Evolutionary conservation across 1,139 yeast species (phyloP).

Genomic region (Suhomyces bolitotheri): DNA sequence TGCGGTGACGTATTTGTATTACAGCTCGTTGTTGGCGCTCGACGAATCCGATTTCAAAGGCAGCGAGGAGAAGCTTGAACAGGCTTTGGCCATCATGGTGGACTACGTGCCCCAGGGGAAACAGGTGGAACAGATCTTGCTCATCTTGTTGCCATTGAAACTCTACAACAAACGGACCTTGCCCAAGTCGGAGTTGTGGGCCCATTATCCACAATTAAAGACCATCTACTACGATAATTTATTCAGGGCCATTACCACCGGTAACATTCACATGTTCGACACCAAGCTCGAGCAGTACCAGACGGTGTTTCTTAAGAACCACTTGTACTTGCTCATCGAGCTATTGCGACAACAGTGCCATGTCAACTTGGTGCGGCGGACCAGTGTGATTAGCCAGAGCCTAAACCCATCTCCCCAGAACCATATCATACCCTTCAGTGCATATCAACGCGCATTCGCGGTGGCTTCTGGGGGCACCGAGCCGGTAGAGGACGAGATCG

Average conservation of each 20-base stretch:
- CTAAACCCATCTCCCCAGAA: constrained; percentile 24
- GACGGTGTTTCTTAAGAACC: constrained; percentile 53
- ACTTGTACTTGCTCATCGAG: constrained; percentile 64
- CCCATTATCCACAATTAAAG: constrained; percentile 42
- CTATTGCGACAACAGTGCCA: constrained; percentile 53
- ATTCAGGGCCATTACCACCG: constrained; percentile 50
- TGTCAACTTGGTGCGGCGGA: constrained; percentile 52
- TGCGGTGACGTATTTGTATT: constrained; percentile 62
- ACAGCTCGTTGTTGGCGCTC: constrained; percentile 61
- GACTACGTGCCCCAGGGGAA: constrained; percentile 24
- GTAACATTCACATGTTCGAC: constrained; percentile 57
- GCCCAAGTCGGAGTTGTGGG: constrained; percentile 46
- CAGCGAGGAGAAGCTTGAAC: constrained; percentile 50
- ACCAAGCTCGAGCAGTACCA: constrained; percentile 45
- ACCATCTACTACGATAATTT: constrained; percentile 49
- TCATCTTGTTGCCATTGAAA: constrained; percentile 56
- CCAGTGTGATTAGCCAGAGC: constrained; percentile 38
- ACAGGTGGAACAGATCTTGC: constrained; percentile 44
- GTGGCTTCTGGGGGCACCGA: constrained; percentile 26
- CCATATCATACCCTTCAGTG: constrained; percentile 48
- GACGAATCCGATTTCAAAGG: constrained; percentile 59
- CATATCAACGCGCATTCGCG: constrained; percentile 50
- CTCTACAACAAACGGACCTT: constrained; percentile 42
- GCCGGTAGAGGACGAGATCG: constrained; percentile 52
- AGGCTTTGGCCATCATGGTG: constrained; percentile 45